Evolutionary conservation across 148 eudicot species (phyloP).

Genomic region (Silene uniflora): DNA sequence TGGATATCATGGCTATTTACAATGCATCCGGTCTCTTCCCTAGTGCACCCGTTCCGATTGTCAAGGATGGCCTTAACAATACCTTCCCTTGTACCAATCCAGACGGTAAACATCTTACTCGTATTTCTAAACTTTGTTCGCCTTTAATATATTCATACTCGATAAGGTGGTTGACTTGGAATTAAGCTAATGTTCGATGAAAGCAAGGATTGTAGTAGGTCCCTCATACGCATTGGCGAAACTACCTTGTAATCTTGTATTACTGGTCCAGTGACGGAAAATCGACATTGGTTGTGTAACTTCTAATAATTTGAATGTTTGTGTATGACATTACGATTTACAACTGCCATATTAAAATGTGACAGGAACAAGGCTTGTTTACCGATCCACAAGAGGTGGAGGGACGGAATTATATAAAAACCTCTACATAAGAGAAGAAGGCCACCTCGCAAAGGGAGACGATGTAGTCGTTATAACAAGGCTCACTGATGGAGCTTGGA

Average conservation of each 20-base stretch:
- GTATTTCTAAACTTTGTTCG: too few species aligned
- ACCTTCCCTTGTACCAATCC: slow-evolving; percentile 19
- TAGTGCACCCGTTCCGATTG: not conserved
- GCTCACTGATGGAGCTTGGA: too few species aligned
- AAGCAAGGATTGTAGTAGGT: too few species aligned
- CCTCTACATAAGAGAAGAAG: slow-evolving; percentile 19
- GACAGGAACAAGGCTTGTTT: slow-evolving; percentile 24
- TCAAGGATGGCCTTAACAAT: slow-evolving; percentile 4
- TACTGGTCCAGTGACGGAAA: too few species aligned
- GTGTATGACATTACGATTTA: too few species aligned
- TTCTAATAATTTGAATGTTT: too few species aligned
- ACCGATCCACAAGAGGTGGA: slow-evolving; percentile 8
- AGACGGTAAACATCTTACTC: slow-evolving; percentile 1
- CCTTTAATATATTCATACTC: too few species aligned
- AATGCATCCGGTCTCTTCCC: not conserved
- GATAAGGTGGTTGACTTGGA: too few species aligned
- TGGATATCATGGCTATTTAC: slow-evolving; percentile 9
- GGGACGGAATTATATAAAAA: slow-evolving; percentile 3
- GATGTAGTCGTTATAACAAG: not conserved
- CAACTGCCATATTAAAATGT: not conserved
- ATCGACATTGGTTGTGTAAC: too few species aligned
- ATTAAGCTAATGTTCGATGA: too few species aligned
- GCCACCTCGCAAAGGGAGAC: not conserved
- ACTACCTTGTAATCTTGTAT: too few species aligned
- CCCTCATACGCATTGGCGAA: too few species aligned